These are phyloP conservation scores for Blepharisma stoltei DNA, from an alignment of 73 alveolate genomes.

Conservation along the genomic window DNA sequence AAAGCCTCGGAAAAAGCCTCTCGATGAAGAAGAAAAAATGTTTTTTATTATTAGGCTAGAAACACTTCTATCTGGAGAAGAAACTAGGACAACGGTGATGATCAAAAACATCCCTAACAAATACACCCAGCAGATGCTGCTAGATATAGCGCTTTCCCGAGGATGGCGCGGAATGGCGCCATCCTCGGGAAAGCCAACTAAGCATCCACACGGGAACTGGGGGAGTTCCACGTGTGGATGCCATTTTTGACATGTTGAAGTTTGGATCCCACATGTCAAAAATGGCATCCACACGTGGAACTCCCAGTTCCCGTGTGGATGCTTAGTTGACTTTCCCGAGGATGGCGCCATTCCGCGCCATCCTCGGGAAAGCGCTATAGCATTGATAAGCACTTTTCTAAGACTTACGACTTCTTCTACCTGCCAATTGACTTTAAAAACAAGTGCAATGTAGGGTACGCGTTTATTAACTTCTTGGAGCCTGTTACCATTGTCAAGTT, in stretches of 20 bases:
- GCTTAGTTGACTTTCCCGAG: too few relatives aligned
- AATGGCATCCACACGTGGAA: too few relatives aligned
- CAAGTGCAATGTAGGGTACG: constrained; percentile 89
- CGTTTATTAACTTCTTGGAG: constrained; percentile 80
- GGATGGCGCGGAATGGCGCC: too few relatives aligned
- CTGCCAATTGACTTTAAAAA: constrained; percentile 88
- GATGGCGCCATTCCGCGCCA: too few relatives aligned
- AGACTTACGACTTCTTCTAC: constrained; percentile 80
- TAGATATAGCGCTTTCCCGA: too few relatives aligned
- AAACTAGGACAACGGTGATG: constrained; percentile 22
- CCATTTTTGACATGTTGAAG: too few relatives aligned
- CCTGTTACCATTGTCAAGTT: constrained; percentile 69
- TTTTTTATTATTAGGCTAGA: constrained; percentile 24
- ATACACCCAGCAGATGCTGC: constrained; percentile 26
- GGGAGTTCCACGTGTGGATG: too few relatives aligned
- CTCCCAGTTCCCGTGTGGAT: too few relatives aligned
- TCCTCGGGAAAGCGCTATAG: too few relatives aligned
- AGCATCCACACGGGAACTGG: too few relatives aligned
- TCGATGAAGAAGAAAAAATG: constrained; percentile 2
- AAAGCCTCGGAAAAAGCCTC: constrained; percentile 9
- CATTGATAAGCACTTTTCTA: constrained; percentile 3
- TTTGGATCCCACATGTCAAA: too few relatives aligned
- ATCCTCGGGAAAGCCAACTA: too few relatives aligned
- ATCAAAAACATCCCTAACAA: constrained; percentile 33
- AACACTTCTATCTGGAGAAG: neutral